Evolutionary conservation across 345 rosid genomes (phyloP).

Genomic region (Microthlaspi erraticum): DNA sequence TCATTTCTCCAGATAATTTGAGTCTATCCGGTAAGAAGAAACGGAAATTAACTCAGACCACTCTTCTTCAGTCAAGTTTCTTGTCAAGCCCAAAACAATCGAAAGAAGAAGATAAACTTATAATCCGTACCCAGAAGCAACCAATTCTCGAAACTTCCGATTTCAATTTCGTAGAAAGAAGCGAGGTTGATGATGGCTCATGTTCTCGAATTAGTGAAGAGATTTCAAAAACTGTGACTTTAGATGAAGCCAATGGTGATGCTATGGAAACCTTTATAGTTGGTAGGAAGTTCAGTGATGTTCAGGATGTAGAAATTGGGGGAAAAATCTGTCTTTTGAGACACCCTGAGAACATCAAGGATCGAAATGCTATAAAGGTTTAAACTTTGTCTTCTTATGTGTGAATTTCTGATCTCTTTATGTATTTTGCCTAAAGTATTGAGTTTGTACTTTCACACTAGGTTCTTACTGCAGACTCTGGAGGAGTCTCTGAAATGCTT

Average conservation of each 20-base stretch:
- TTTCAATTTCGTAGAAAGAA: slow-evolving; percentile 14
- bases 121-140: slow-evolving; percentile 6
- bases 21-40: slow-evolving; percentile 64
- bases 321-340: slow-evolving; percentile 59
- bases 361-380: slow-evolving; percentile 82
- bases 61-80: slow-evolving; percentile 70
- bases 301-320: slow-evolving; percentile 57
- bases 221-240: slow-evolving; percentile 5
- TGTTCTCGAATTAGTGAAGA: slow-evolving; percentile 40
- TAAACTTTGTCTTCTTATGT: slow-evolving; percentile 17
- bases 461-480: slow-evolving; percentile 68
- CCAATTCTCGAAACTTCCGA: slow-evolving; percentile 16
- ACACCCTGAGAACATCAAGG: slow-evolving; percentile 76
- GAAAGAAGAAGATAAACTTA: neutral
- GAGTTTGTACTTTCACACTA: slow-evolving; percentile 35
- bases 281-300: slow-evolving; percentile 80
- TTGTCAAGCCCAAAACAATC: slow-evolving; percentile 47
- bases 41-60: slow-evolving; percentile 77
- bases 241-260: slow-evolving; percentile 45
- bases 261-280: slow-evolving; percentile 74
- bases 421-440: slow-evolving; percentile 9
- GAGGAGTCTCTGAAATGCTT: slow-evolving; percentile 51
- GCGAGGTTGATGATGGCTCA: slow-evolving; percentile 38
- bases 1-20: slow-evolving; percentile 47
- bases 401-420: slow-evolving; percentile 3